Evolutionary conservation across 352 stramenopile genomes (phyloP).

Genomic region (Phytophthora nicotianae): DNA sequence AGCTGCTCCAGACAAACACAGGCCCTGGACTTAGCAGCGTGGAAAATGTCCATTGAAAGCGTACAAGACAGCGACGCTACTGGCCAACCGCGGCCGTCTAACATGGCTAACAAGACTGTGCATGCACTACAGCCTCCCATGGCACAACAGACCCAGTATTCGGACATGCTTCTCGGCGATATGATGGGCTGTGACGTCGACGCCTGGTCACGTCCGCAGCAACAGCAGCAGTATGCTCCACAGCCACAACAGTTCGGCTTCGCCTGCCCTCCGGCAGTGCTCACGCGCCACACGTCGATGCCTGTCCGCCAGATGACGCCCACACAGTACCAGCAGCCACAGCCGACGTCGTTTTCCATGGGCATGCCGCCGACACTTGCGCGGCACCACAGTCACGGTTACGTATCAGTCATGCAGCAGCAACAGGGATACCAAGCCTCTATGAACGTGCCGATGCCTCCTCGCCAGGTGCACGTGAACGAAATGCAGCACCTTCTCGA

Average conservation of each 20-base stretch:
- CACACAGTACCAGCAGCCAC: slow-evolving; percentile 25
- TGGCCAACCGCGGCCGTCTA: slow-evolving; percentile 11
- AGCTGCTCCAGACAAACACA: slow-evolving; percentile 17
- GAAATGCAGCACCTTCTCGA: slow-evolving; percentile 65
- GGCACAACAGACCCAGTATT: slow-evolving; percentile 33
- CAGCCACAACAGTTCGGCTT: slow-evolving; percentile 44
- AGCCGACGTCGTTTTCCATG: slow-evolving; percentile 36
- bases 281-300: slow-evolving; percentile 76
- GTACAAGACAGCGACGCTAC: slow-evolving; percentile 25
- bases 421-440: slow-evolving; percentile 36
- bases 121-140: slow-evolving; percentile 20
- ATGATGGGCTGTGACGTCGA: slow-evolving; percentile 77
- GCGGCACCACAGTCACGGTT: slow-evolving; percentile 74
- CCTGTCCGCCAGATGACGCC: slow-evolving; percentile 47
- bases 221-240: slow-evolving; percentile 40
- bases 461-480: slow-evolving; percentile 46
- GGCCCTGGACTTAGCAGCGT: not conserved
- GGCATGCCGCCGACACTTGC: slow-evolving; percentile 45
- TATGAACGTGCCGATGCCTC: slow-evolving; percentile 44
- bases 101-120: slow-evolving; percentile 18
- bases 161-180: slow-evolving; percentile 65
- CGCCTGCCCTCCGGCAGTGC: slow-evolving; percentile 49
- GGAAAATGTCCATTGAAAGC: slow-evolving; percentile 56
- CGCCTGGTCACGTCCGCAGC: slow-evolving; percentile 46
- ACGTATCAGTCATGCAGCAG: slow-evolving; percentile 56